Evolutionary conservation across 805 yeast genomes (phyloP), one percentile per base, ranked within the genome.

Genomic region (Hanseniaspora vineae): DNA sequence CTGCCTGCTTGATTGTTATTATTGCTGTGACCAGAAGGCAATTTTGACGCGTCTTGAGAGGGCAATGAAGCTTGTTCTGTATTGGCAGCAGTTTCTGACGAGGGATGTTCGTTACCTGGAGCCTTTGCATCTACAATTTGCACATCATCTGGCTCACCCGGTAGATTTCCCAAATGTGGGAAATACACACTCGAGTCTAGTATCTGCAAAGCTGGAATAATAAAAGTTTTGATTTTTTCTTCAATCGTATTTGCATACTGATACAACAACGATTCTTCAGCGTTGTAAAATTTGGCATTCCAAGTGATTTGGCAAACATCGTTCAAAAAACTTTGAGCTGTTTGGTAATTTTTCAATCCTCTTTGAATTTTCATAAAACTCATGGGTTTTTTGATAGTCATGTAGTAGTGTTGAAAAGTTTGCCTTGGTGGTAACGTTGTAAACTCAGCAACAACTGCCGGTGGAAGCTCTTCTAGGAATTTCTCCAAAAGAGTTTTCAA

Each of bases 261-360:
- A 64, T 82, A 84, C 46, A 84, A 81, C 15, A 68, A 68, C 0
- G 88, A 77, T 13, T 73, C 79, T 52, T 78, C 80, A 49, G 78
- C 79, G 64, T 90, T 90, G 64, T 81, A 90, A 44, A 81, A 76
- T 51, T 85, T 76, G 2, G 97, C 96, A 59, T 90, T 90, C 88
- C 95, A 86, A 1, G 86, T 76, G 46, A 90, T 83, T 62, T 85
- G 94, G 0, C 82, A 86, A 50, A 89, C 60, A 62, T 89, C 96
- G 49, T 69, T 73, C 35, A 89, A 66, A 61, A 86, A 88, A 42
- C 78, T 80, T 55, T 80, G 83, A 0, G 85, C 77, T 43, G 69
- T 69, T 5, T 66, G 61, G 66, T 88, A 89, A 45, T 63, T 65
- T 39, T 72, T 68, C 35, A 84, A 64, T 50, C 76, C 71, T 53